These are phyloP conservation scores for Malassezia sympodialis DNA, from an alignment of 1,284 basidiomycete genomes.

Conservation along the genomic window DNA sequence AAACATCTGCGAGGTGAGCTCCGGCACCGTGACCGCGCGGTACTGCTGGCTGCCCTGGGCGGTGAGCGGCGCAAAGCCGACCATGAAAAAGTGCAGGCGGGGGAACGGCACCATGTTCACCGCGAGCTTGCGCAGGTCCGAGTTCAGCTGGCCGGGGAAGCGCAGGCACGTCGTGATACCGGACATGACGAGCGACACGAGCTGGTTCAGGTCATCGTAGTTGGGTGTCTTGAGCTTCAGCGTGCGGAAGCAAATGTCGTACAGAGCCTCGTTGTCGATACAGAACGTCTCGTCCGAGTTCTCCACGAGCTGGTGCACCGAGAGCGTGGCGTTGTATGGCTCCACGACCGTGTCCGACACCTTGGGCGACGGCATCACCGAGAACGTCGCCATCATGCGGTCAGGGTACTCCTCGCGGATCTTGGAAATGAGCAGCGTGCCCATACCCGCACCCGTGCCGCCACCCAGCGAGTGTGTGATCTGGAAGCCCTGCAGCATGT, in stretches of 20 bases:
- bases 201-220: slow-evolving; percentile 91
- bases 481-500: slow-evolving; percentile 58
- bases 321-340: slow-evolving; percentile 59
- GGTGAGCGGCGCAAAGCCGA: slow-evolving; percentile 88
- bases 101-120: slow-evolving; percentile 98
- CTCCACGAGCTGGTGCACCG: slow-evolving; percentile 58
- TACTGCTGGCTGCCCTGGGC: slow-evolving; percentile 81
- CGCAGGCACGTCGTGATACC: slow-evolving; percentile 90
- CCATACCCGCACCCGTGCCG: slow-evolving; percentile 59
- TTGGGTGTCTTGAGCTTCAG: slow-evolving; percentile 86
- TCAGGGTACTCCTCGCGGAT: slow-evolving; percentile 59
- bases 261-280: slow-evolving; percentile 85
- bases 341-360: slow-evolving; percentile 57
- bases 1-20: slow-evolving; percentile 96
- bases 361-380: slow-evolving; percentile 58
- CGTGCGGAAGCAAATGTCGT: slow-evolving; percentile 90
- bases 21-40: slow-evolving; percentile 87
- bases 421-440: slow-evolving; percentile 58
- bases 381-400: slow-evolving; percentile 59
- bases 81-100: slow-evolving; percentile 99
- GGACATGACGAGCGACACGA: slow-evolving; percentile 95
- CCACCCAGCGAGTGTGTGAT: slow-evolving; percentile 58
- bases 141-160: slow-evolving; percentile 96
- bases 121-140: slow-evolving; percentile 87
- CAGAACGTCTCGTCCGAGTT: slow-evolving; percentile 60